A percentile compares a stretch with the other conserved stretches of the same genome.
Evolutionary conservation across 116 monocot species (phyloP).

Genomic region (Phalaenopsis hybrid): DNA sequence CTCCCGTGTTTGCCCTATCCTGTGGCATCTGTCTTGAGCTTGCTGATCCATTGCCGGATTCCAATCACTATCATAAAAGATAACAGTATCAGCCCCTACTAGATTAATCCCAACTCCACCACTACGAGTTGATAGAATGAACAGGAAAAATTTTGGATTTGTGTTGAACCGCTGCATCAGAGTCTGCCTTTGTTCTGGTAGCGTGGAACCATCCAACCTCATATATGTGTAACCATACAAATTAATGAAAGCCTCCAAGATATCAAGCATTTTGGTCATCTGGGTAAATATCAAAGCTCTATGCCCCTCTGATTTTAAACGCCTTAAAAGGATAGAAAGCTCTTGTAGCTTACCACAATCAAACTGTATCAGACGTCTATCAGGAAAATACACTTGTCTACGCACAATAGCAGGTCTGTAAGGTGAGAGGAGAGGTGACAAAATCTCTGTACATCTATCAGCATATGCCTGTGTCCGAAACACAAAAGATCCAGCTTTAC

Average conservation of each 20-base stretch:
- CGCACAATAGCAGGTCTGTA: slow-evolving; percentile 86
- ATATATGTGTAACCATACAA: slow-evolving; percentile 98
- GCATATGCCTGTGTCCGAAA: slow-evolving; percentile 38
- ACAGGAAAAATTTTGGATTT: slow-evolving; percentile 87
- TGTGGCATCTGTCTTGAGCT: slow-evolving; percentile 98
- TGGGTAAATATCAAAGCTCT: slow-evolving; percentile 97
- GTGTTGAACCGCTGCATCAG: slow-evolving; percentile 99
- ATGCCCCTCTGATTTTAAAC: slow-evolving; percentile 84
- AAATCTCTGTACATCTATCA: slow-evolving; percentile 43
- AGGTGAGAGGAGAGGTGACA: slow-evolving; percentile 68
- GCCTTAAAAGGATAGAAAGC: slow-evolving; percentile 69
- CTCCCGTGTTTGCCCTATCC: slow-evolving; percentile 97
- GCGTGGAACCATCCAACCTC: slow-evolving; percentile 97
- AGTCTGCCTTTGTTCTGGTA: slow-evolving; percentile 95
- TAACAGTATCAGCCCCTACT: slow-evolving; percentile 98
- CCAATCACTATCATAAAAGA: slow-evolving; percentile 99
- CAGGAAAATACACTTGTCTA: slow-evolving; percentile 94
- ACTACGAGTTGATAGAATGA: slow-evolving; percentile 96
- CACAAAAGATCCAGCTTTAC: slow-evolving; percentile 48
- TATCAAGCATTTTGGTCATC: slow-evolving; percentile 99
- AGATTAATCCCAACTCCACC: slow-evolving; percentile 99
- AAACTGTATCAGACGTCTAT: slow-evolving; percentile 93
- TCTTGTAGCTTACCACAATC: slow-evolving; percentile 98
- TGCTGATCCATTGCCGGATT: slow-evolving; percentile 99
- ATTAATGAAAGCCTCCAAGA: slow-evolving; percentile 94